phyloP scores from a whole-genome alignment of 495 filamentous ascomycete species.

The Penicillium canescens region DNA sequence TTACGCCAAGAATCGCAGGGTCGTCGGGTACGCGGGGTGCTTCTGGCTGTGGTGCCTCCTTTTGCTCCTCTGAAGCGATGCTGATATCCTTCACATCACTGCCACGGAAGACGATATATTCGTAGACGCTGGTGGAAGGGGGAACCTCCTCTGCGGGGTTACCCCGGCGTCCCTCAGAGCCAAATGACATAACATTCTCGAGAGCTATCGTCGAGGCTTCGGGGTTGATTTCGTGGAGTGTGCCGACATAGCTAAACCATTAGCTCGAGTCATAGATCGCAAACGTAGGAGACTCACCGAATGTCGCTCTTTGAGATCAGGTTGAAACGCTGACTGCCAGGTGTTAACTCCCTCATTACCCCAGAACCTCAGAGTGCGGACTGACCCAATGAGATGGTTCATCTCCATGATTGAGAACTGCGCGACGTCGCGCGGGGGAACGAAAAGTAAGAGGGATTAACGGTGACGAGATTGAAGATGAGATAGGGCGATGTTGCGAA shows the following conservation, averaged over 20 bases:
- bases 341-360: conserved; percentile 46
- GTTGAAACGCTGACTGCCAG: conserved; percentile 52
- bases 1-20: conserved; percentile 95
- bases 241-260: conserved; percentile 81
- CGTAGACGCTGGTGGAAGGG: conserved; percentile 82
- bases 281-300: conserved; percentile 57
- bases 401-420: conserved; percentile 49
- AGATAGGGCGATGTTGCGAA: conserved; percentile 13
- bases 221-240: conserved; percentile 96
- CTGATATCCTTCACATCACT: conserved; percentile 98
- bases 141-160: conserved; percentile 78
- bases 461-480: conserved; percentile 5
- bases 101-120: conserved; percentile 98
- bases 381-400: conserved; percentile 56
- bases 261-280: conserved; percentile 13
- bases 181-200: conserved; percentile 89
- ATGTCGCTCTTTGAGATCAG: conserved; percentile 97
- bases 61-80: conserved; percentile 73
- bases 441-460: conserved; percentile 11
- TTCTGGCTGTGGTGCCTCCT: conserved; percentile 67
- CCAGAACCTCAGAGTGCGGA: conserved; percentile 31
- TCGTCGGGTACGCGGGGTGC: conserved; percentile 83
- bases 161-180: conserved; percentile 84
- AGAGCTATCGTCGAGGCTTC: conserved; percentile 94
- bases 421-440: conserved; percentile 37